Conservation (phyloP, 2,329 filamentous ascomycete species). For the Sporothrix euskadiensis region DNA sequence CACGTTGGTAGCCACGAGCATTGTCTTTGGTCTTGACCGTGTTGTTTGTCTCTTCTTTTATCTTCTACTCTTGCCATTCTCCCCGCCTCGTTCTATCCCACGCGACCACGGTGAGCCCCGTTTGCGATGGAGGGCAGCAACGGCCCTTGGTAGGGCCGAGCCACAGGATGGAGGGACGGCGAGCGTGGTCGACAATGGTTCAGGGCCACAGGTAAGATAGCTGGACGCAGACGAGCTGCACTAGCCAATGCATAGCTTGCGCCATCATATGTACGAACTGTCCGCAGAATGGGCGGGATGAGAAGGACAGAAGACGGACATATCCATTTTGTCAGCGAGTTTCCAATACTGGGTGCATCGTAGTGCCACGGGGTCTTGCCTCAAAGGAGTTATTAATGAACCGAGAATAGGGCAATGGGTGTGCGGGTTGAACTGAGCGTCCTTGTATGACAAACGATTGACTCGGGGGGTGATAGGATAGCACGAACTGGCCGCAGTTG, state of each 20-base stretch:
- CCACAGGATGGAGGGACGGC: not conserved
- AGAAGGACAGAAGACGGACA: not conserved
- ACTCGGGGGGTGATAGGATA: not conserved
- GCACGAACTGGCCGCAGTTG: not conserved
- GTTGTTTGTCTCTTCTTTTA: not conserved
- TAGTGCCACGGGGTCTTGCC: not conserved
- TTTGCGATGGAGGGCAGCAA: constrained; percentile 19
- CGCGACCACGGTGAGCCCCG: not conserved
- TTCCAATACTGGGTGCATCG: not conserved
- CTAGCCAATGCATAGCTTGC: not conserved
- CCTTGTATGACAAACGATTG: not conserved
- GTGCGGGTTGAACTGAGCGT: not conserved
- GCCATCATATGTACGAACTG: not conserved
- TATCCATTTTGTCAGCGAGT: not conserved
- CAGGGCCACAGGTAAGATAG: not conserved
- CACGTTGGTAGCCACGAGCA: not conserved
- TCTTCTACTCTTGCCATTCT: not conserved
- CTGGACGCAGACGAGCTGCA: not conserved
- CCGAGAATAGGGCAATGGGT: not conserved
- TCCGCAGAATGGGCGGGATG: not conserved
- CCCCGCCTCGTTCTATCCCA: not conserved
- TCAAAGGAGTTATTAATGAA: not conserved
- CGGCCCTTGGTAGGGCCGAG: constrained; percentile 21
- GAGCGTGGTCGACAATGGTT: not conserved
- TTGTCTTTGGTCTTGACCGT: not conserved